A percentile compares a stretch with the other conserved stretches of the same genome.
These are phyloP conservation scores for Solanum neorickii DNA, from an alignment of 257 asterid species.

Conservation along the genomic window DNA sequence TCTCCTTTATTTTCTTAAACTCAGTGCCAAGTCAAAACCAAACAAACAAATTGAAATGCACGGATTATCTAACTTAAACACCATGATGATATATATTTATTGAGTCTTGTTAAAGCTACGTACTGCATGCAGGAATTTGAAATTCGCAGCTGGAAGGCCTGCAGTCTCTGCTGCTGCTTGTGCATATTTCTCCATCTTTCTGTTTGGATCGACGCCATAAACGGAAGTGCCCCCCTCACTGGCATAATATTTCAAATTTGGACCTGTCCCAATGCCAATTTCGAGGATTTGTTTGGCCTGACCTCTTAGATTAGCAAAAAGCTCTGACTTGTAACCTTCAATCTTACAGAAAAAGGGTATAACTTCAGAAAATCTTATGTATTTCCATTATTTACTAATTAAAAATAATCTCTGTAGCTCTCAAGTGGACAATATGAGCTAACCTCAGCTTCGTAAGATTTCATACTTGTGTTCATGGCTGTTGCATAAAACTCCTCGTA, in stretches of 20 bases:
- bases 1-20: neutral
- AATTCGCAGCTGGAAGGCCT: constrained; percentile 47
- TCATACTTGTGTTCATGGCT: constrained; percentile 41
- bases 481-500: constrained; percentile 80
- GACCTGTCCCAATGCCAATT: constrained; percentile 88
- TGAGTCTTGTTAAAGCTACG: neutral
- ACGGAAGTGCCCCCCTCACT: constrained; percentile 32
- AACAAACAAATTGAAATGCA: neutral
- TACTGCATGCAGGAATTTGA: constrained; percentile 65
- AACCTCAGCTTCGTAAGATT: constrained; percentile 78
- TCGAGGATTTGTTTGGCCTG: constrained; percentile 51
- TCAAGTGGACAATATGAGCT: neutral
- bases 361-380: neutral
- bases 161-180: constrained; percentile 51
- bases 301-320: constrained; percentile 60
- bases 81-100: neutral
- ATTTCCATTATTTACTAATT: neutral
- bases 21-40: neutral
- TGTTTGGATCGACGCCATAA: constrained; percentile 71
- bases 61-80: neutral
- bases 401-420: neutral
- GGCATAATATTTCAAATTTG: constrained; percentile 72
- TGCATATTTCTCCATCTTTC: constrained; percentile 81
- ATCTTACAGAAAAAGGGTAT: constrained; percentile 29
- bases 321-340: constrained; percentile 59